A percentile compares a stretch with the other conserved stretches of the same genome.
Conservation (phyloP, 129 eudicot genomes). For the Dittrichia graveolens region DNA sequence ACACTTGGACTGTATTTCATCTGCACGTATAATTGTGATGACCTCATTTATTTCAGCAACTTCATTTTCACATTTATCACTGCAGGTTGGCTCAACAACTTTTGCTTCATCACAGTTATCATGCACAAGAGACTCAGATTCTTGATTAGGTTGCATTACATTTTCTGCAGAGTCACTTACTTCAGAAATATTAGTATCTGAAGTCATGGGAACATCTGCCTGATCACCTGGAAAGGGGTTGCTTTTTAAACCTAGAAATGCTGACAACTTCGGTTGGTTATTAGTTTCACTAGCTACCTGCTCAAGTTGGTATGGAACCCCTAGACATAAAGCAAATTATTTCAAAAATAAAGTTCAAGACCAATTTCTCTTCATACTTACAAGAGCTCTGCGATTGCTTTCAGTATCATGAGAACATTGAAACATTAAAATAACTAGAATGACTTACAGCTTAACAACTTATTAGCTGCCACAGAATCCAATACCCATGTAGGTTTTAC, state of each 20-base stretch:
- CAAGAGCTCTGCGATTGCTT: constrained; percentile 8
- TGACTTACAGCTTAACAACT: constrained; percentile 73
- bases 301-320: constrained; percentile 89
- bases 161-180: constrained; percentile 42
- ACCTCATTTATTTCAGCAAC: constrained; percentile 36
- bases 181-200: constrained; percentile 35
- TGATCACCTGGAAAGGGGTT: constrained; percentile 29
- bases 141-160: constrained; percentile 27
- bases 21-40: neutral
- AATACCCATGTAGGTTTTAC: constrained; percentile 91
- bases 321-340: constrained; percentile 38
- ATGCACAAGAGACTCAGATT: constrained; percentile 26
- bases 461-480: constrained; percentile 85
- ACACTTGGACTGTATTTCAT: constrained; percentile 31
- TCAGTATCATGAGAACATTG: constrained; percentile 4
- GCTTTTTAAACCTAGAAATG: constrained; percentile 54
- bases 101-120: constrained; percentile 28
- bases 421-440: neutral
- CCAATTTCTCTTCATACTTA: constrained; percentile 11
- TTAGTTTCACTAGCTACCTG: constrained; percentile 65
- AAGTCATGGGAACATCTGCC: constrained; percentile 22
- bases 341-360: neutral
- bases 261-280: constrained; percentile 72
- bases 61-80: constrained; percentile 36
- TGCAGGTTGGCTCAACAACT: constrained; percentile 40